Percentiles rank a stretch among this genome's conserved stretches.
Conservation (phyloP, 805 yeast genomes). For the Sungouiozyma intestinalis region DNA sequence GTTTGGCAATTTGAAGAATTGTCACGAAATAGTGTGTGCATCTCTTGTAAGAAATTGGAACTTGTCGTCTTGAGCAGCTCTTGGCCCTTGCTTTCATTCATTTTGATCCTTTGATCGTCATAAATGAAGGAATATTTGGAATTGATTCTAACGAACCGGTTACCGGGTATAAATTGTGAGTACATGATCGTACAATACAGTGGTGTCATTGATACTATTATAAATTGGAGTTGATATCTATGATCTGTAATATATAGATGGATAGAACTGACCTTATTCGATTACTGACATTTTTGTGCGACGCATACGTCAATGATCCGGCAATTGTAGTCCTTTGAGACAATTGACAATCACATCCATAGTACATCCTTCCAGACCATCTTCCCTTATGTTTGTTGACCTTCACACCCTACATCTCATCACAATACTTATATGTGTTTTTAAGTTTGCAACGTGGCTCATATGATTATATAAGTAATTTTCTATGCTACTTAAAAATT, state of each 20-base stretch:
- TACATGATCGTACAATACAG: not conserved
- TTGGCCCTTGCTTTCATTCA: not conserved
- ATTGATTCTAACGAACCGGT: not conserved
- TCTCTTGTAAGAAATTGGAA: not conserved
- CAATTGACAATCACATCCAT: too few relatives aligned
- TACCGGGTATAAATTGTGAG: not conserved
- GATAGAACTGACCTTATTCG: too few relatives aligned
- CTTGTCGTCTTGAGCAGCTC: not conserved
- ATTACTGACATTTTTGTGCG: not conserved
- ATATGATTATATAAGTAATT: too few relatives aligned
- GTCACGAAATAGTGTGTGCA: not conserved
- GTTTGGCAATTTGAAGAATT: not conserved
- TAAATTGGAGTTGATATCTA: not conserved
- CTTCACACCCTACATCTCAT: too few relatives aligned
- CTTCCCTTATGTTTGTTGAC: too few relatives aligned
- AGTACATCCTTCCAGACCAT: too few relatives aligned
- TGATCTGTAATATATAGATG: too few relatives aligned
- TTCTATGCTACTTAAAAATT: too few relatives aligned
- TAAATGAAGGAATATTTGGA: not conserved
- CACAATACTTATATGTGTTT: too few relatives aligned
- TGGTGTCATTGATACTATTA: too few relatives aligned
- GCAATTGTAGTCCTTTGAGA: too few relatives aligned
- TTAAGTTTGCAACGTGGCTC: too few relatives aligned
- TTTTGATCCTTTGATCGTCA: not conserved
- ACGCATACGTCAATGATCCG: not conserved